Conservation (phyloP, 805 yeast genomes). For the Jamesozyma lodderae region DNA sequence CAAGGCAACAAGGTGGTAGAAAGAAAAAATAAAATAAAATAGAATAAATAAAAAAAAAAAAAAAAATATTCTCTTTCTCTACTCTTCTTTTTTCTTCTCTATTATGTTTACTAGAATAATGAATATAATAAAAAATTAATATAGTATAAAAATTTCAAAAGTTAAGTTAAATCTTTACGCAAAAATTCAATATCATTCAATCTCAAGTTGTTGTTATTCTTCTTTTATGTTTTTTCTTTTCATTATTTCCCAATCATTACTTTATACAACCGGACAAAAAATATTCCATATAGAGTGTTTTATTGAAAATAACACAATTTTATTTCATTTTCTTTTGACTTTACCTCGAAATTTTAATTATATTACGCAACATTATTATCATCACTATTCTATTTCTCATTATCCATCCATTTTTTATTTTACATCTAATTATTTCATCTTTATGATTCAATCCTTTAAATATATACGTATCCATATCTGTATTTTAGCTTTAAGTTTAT, state of each 20-base stretch:
- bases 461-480: conserved; percentile 6
- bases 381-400: neutral
- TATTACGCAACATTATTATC: neutral
- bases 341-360: too few relatives aligned
- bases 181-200: neutral
- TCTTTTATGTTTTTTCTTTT: neutral
- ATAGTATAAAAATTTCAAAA: neutral
- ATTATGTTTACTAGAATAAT: neutral
- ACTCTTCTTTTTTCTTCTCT: neutral
- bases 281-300: too few relatives aligned
- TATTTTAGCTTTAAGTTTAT: conserved; percentile 5
- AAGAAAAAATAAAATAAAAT: conserved; percentile 25
- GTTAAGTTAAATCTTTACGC: neutral
- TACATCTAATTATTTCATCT: neutral
- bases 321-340: too few relatives aligned
- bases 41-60: too few relatives aligned
- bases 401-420: neutral
- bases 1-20: conserved; percentile 31
- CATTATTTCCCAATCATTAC: too few relatives aligned
- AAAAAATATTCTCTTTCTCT: neutral
- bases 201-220: neutral
- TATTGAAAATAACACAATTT: too few relatives aligned
- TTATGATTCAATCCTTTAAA: neutral
- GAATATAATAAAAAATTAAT: neutral
- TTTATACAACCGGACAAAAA: too few relatives aligned